These are phyloP conservation scores for Solanum hybrid DNA, from an alignment of 305 asterid genomes.

Conservation along the genomic window DNA sequence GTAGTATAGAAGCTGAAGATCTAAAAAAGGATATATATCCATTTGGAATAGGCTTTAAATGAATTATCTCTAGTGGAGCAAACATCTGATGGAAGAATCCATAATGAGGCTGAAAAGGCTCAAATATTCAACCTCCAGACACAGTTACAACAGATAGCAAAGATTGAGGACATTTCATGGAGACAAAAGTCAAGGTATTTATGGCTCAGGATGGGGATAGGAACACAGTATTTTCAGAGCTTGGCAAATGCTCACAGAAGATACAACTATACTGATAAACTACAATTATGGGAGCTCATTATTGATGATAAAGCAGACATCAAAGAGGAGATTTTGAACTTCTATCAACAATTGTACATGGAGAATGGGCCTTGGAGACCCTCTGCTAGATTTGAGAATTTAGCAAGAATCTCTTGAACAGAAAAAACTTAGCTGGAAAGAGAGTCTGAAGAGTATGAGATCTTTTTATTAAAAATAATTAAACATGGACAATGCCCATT, in stretches of 20 bases:
- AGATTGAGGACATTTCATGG: background rate
- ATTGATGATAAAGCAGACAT: background rate
- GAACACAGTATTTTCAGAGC: background rate
- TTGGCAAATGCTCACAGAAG: background rate
- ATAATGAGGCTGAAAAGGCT: background rate
- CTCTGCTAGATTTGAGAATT: background rate
- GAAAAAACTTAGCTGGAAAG: background rate
- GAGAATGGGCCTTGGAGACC: background rate
- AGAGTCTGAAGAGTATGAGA: background rate
- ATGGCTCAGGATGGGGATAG: background rate
- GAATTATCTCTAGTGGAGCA: background rate
- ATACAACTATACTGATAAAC: background rate
- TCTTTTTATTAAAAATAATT: background rate
- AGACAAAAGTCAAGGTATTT: background rate
- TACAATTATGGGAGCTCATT: background rate
- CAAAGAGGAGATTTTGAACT: background rate
- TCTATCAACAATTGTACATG: background rate
- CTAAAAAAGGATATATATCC: background rate
- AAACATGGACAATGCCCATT: no score
- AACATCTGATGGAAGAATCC: background rate
- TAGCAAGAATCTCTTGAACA: background rate
- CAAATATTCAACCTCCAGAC: background rate
- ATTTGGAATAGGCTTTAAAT: background rate
- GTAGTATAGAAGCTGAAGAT: background rate
- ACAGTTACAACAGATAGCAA: background rate